These are phyloP conservation scores for Escallonia herrerae DNA, from an alignment of 129 eudicot species.

Conservation along the genomic window DNA sequence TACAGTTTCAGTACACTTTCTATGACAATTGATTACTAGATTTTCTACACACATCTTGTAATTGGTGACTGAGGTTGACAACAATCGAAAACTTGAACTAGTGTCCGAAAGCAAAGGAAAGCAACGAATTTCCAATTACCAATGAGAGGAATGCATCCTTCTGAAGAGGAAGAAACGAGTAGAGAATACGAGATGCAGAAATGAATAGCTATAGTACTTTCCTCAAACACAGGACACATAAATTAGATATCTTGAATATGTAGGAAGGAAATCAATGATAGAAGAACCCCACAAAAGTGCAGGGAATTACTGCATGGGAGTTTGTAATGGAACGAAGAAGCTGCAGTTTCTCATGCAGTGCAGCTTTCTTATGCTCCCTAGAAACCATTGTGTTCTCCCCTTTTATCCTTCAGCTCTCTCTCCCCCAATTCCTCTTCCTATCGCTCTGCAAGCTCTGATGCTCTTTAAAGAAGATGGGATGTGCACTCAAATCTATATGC, in stretches of 20 bases:
- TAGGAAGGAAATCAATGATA: background rate
- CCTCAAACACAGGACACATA: background rate
- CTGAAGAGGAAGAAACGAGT: no score
- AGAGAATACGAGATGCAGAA: no score
- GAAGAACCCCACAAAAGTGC: background rate
- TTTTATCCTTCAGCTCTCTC: constrained; percentile 13
- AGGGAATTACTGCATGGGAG: constrained; percentile 90
- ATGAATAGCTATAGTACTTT: no score
- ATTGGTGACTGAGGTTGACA: no score
- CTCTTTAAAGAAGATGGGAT: constrained; percentile 38
- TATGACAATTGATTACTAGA: no score
- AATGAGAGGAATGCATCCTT: no score
- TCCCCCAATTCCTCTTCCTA: background rate
- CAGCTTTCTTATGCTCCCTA: constrained; percentile 72
- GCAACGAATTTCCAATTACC: no score
- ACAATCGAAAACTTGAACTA: no score
- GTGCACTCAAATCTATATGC: constrained; percentile 54
- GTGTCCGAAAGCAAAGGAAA: no score
- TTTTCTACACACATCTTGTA: no score
- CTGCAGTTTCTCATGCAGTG: constrained; percentile 97
- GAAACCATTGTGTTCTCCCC: constrained; percentile 47
- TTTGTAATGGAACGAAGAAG: constrained; percentile 91
- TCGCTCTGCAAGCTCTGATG: constrained; percentile 19
- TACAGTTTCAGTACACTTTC: no score
- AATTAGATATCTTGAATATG: background rate